phyloP scores from a whole-genome alignment of 73 alveolate species.

The Blepharisma stoltei region DNA sequence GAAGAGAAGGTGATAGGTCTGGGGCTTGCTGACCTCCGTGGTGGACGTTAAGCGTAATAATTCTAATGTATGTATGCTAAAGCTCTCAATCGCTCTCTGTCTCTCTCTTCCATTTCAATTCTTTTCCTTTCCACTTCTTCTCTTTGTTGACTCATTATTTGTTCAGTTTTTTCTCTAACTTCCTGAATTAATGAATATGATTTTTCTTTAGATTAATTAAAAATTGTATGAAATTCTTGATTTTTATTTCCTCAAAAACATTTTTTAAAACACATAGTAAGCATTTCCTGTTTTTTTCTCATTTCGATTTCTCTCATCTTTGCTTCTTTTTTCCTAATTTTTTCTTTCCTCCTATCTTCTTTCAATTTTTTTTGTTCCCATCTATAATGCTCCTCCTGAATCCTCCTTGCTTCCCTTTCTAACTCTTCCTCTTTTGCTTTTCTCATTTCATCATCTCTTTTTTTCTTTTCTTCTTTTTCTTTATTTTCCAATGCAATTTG shows the following conservation, averaged over 20 bases:
- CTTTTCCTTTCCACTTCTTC: not conserved
- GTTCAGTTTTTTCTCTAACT: not conserved
- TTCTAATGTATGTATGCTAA: no score
- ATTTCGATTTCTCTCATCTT: constrained; percentile 6
- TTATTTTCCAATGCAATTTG: not conserved
- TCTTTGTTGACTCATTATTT: not conserved
- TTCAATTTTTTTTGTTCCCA: not conserved
- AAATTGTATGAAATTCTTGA: no score
- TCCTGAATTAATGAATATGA: no score
- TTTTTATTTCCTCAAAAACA: no score
- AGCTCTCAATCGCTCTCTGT: not conserved
- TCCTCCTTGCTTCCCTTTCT: not conserved
- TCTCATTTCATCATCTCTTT: not conserved
- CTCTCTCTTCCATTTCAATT: constrained; percentile 1
- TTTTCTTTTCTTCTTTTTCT: not conserved
- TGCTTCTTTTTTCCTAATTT: constrained; percentile 2
- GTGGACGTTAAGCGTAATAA: no score
- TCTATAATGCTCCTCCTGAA: not conserved
- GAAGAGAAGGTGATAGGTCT: no score
- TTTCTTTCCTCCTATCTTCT: not conserved
- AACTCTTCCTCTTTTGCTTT: not conserved
- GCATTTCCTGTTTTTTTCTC: not conserved
- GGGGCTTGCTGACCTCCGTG: no score
- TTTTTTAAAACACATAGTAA: no score
- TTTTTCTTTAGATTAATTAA: no score